phyloP scores from a whole-genome alignment of 495 filamentous ascomycete genomes.

The Aspergillus olivimuriae region DNA sequence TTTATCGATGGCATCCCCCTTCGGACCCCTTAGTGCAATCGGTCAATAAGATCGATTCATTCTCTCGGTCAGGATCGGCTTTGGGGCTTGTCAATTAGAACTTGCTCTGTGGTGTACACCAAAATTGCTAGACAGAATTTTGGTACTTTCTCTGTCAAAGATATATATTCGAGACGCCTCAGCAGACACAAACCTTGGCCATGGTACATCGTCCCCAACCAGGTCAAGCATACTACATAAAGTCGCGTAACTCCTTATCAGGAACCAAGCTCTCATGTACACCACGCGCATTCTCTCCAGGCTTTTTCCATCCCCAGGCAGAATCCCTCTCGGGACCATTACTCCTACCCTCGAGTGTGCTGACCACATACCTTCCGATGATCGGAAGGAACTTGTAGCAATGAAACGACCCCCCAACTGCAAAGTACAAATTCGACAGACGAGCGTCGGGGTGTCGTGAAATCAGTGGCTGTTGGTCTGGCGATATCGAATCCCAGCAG shows the following conservation, averaged over 20 bases:
- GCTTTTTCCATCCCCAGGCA: constrained; percentile 27
- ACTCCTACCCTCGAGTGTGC: constrained; percentile 34
- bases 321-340: constrained; percentile 26
- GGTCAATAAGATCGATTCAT: too few relatives aligned
- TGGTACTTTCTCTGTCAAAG: too few relatives aligned
- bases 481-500: constrained; percentile 28
- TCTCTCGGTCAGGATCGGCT: too few relatives aligned
- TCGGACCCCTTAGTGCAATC: too few relatives aligned
- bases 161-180: too few relatives aligned
- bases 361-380: constrained; percentile 49
- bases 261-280: constrained; percentile 12
- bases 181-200: too few relatives aligned
- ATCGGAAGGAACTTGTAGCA: constrained; percentile 55
- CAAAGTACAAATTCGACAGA: constrained; percentile 36
- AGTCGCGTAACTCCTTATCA: constrained; percentile 6
- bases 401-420: constrained; percentile 42
- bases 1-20: too few relatives aligned
- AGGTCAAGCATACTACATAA: constrained; percentile 1
- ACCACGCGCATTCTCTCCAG: background rate
- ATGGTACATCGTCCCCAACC: too few relatives aligned
- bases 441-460: constrained; percentile 33
- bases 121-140: too few relatives aligned
- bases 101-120: too few relatives aligned
- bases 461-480: constrained; percentile 49
- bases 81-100: too few relatives aligned